Base-by-base conservation (phyloP, 306 rosid genomes). In the Comarum palustre region DNA sequence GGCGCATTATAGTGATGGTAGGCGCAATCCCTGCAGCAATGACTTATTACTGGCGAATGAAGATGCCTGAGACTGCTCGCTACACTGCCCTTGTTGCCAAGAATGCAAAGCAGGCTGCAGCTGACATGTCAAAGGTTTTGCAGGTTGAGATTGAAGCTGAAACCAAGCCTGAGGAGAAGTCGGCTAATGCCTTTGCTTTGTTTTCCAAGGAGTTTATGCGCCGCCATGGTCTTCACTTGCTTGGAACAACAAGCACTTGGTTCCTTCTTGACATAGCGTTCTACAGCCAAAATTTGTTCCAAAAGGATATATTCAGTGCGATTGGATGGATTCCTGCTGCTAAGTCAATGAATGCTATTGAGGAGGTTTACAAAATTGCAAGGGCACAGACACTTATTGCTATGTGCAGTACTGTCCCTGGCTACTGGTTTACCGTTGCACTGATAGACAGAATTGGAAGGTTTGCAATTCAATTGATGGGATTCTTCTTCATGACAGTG, bases 21-120 rank as follows among this genome's bases (percentile, higher is more conserved):
- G 97, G 97, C 46, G 95, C 97, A 43, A 13, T 89, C 6, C 92
- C 95, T 6, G 92, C 92, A 24, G 82, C 82, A 46, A 13, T 89
- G 72, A 91, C 97, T 15, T 91, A 81, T 67, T 89, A 89, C 60
- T 91, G 75, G 81, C 69, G 96, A 15, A 31, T n/a, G 72, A 87
- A 87, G 80, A 91, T 91, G 97, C 96, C 96, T 0, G 97, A 91
- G 82, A 91, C 92, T 2, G 92, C 92, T 0, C 90, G 92, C 13
- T 91, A 85, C 76, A 91, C 95, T 0, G 92, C 97, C 9, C 84
- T 87, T 0, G 87, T 91, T 43, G 95, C 89, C 0, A 91, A 89
- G 78, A 82, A 91, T 41, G 79, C 73, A 17, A 82, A 82, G 25
- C 71, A 81, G 29, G 92, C 96, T 45, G 87, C 92, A 31, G 36